Percentiles rank a stretch among this genome's conserved stretches.
Conservation (phyloP, 352 stramenopile species). For the Plasmopara muralis region DNA sequence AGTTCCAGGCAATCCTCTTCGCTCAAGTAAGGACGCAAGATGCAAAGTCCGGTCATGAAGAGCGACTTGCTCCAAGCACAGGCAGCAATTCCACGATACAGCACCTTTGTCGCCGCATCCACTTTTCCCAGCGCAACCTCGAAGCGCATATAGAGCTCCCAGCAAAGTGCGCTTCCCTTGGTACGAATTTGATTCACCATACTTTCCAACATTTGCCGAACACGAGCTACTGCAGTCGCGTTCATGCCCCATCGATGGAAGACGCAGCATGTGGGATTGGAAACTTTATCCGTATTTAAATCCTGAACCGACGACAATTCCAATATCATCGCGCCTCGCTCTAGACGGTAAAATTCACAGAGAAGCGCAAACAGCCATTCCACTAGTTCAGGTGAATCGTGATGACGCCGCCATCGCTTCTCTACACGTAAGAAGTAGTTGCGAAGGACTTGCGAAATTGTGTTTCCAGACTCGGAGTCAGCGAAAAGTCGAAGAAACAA, state of each 20-base stretch:
- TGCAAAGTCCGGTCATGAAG: slow-evolving; percentile 55
- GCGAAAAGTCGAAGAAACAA: slow-evolving; percentile 66
- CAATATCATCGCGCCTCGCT: slow-evolving; percentile 28
- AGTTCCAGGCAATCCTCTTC: slow-evolving; percentile 57
- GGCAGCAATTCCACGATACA: slow-evolving; percentile 62
- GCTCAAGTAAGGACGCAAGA: slow-evolving; percentile 62
- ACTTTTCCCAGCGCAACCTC: slow-evolving; percentile 66
- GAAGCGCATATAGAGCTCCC: slow-evolving; percentile 74
- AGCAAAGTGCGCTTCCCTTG: slow-evolving; percentile 46
- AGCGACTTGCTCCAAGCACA: slow-evolving; percentile 78
- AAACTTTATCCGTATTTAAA: slow-evolving; percentile 1
- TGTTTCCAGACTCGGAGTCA: slow-evolving; percentile 62
- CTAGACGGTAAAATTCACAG: slow-evolving; percentile 51
- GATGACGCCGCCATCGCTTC: slow-evolving; percentile 39
- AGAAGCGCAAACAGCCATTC: slow-evolving; percentile 76
- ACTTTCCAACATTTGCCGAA: slow-evolving; percentile 56
- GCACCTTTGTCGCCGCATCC: slow-evolving; percentile 56
- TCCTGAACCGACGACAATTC: slow-evolving; percentile 3
- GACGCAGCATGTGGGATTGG: slow-evolving; percentile 41
- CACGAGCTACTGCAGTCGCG: slow-evolving; percentile 38
- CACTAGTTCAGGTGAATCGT: slow-evolving; percentile 51
- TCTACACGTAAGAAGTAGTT: slow-evolving; percentile 47
- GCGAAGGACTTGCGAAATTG: slow-evolving; percentile 64
- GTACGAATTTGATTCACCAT: slow-evolving; percentile 54
- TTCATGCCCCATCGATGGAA: slow-evolving; percentile 64